phyloP scores from a whole-genome alignment of 2,329 filamentous ascomycete species.

The Pleurostoma richardsiae region DNA sequence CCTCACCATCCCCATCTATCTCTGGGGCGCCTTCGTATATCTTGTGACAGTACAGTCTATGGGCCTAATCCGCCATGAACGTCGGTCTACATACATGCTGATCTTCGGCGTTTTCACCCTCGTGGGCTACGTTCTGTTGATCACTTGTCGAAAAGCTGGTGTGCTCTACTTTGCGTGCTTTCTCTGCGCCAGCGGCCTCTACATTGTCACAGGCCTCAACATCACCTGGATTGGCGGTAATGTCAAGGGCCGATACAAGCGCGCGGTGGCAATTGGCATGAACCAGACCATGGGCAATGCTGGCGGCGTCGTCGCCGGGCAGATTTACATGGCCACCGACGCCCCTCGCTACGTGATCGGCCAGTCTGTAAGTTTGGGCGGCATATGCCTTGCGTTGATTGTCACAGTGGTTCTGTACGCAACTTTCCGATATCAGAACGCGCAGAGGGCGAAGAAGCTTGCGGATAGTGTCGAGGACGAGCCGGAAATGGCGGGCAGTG shows the following conservation, averaged over 20 bases:
- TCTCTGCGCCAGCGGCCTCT: not conserved
- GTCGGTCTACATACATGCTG: not conserved
- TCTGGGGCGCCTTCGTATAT: not conserved
- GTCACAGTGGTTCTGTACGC: not conserved
- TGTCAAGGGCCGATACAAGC: not conserved
- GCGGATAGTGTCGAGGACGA: too few relatives aligned
- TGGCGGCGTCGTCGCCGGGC: not conserved
- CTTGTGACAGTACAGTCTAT: not conserved
- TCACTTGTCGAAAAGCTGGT: not conserved
- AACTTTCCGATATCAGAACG: too few relatives aligned
- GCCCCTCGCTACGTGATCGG: not conserved
- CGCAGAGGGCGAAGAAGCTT: too few relatives aligned
- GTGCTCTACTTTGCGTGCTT: not conserved
- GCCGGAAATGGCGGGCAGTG: too few relatives aligned
- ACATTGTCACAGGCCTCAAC: not conserved
- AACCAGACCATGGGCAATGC: not conserved
- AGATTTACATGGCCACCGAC: not conserved
- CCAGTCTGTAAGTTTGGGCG: not conserved
- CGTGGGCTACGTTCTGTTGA: not conserved
- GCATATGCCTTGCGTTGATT: not conserved
- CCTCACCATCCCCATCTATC: not conserved
- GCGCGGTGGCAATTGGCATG: not conserved
- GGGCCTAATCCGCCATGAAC: not conserved
- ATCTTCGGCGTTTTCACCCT: not conserved
- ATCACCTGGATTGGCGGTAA: not conserved